Conservation (phyloP, 2,329 filamentous ascomycete genomes). For the Colletotrichum somersetense region DNA sequence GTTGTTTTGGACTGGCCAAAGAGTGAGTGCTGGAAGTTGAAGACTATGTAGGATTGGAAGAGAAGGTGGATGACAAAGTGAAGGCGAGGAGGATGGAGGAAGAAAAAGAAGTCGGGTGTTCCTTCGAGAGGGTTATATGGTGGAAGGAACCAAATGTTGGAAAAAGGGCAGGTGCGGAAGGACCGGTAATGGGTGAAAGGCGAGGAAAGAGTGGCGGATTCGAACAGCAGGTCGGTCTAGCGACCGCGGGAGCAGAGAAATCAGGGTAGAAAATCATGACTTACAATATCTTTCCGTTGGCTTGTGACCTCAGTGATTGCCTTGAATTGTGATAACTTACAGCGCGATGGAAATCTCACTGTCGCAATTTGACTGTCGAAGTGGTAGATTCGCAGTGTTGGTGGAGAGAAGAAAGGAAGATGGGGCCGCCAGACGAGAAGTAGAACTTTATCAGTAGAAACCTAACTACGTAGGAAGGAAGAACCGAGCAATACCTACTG, state of each 20-base stretch:
- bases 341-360: neutral
- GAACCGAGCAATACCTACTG: no score
- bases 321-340: neutral
- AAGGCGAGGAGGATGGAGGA: neutral
- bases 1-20: conserved; percentile 2
- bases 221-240: neutral
- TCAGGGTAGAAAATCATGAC: neutral
- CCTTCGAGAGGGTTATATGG: neutral
- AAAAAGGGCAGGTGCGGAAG: neutral
- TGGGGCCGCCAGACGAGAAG: neutral
- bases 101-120: neutral
- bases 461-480: neutral
- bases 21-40: conserved; percentile 5
- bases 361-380: no score
- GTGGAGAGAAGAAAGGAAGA: neutral
- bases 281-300: neutral
- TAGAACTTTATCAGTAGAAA: neutral
- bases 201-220: neutral
- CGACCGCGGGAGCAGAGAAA: neutral
- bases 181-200: neutral
- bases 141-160: neutral
- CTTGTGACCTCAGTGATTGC: neutral
- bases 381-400: neutral
- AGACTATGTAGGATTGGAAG: no score
- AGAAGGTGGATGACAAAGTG: neutral